Percentiles rank a stretch among this genome's conserved stretches.
Evolutionary conservation across 768 basidiomycete species (phyloP).

Genomic region (Lentinula boryana): DNA sequence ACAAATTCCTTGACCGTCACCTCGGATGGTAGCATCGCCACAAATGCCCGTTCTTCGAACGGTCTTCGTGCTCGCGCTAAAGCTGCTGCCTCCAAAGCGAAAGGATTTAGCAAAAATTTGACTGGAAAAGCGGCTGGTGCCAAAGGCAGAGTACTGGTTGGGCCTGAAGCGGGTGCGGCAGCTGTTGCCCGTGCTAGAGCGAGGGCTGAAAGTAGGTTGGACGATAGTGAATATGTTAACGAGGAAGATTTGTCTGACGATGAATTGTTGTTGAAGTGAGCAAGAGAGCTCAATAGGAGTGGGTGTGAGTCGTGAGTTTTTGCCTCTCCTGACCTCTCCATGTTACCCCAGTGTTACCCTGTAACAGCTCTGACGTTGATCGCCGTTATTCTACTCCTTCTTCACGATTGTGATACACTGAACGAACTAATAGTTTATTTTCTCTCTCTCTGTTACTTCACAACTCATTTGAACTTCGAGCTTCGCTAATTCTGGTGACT

Average conservation of each 20-base stretch:
- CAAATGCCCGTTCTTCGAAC: background rate
- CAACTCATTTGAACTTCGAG: too few relatives aligned
- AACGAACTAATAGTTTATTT: too few relatives aligned
- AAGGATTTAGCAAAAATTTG: background rate
- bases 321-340: background rate
- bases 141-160: constrained; percentile 15
- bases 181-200: constrained; percentile 7
- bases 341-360: background rate
- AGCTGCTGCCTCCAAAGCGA: constrained; percentile 3
- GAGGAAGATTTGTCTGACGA: constrained; percentile 15
- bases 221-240: constrained; percentile 6
- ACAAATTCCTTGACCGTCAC: background rate
- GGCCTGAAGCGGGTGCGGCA: constrained; percentile 9
- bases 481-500: too few relatives aligned
- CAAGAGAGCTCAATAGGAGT: background rate
- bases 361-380: background rate
- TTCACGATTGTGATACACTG: too few relatives aligned
- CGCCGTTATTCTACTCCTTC: background rate
- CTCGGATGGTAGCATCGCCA: background rate
- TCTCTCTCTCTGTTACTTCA: too few relatives aligned
- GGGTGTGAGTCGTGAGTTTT: background rate
- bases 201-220: constrained; percentile 3
- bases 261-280: constrained; percentile 17
- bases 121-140: background rate
- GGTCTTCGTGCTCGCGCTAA: background rate